These are phyloP conservation scores for Aureobasidium sp. DNA, from an alignment of 2,329 filamentous ascomycete genomes.

Conservation along the genomic window DNA sequence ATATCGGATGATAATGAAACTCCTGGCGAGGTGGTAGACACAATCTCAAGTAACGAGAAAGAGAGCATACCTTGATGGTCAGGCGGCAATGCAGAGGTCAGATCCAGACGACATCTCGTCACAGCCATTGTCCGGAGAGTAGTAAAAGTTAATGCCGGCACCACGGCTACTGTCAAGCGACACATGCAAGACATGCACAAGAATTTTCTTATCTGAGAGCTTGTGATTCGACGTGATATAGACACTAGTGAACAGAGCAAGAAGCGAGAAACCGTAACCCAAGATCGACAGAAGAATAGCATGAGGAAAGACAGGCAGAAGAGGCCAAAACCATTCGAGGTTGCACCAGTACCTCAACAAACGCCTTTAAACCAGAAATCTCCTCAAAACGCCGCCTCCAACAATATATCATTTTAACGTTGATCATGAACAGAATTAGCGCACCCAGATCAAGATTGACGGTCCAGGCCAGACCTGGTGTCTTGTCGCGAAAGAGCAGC, in stretches of 20 bases:
- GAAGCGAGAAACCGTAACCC: not conserved
- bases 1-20: no score
- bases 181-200: not conserved
- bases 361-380: not conserved
- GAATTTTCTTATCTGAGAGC: not conserved
- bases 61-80: no score
- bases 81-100: not conserved
- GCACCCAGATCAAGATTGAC: not conserved
- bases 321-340: not conserved
- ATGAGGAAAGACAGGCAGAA: not conserved
- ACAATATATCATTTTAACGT: not conserved
- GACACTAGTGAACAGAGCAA: not conserved
- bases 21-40: no score
- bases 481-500: slow-evolving; percentile 9
- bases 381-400: not conserved
- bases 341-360: not conserved
- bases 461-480: not conserved
- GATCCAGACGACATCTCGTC: not conserved
- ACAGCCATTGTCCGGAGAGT: not conserved
- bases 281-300: not conserved
- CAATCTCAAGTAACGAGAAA: not conserved
- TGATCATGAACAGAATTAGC: not conserved
- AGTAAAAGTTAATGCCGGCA: not conserved
- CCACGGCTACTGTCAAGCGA: not conserved
- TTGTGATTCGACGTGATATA: slow-evolving; percentile 3